Evolutionary conservation across 768 basidiomycete genomes (phyloP).

Genomic region (Amanita muscaria): DNA sequence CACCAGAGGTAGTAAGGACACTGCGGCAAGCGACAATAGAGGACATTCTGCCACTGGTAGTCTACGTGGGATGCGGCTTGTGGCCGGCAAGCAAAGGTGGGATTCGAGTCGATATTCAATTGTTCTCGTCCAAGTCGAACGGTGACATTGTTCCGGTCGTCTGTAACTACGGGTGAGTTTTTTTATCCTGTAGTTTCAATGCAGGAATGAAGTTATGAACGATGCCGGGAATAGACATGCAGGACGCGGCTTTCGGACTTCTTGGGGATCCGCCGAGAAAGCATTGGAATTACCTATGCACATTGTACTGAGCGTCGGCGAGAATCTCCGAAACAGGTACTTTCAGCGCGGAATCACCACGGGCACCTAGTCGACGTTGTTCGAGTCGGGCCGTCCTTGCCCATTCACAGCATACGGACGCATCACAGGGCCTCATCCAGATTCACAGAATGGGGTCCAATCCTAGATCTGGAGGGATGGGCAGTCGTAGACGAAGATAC

Average conservation of each 20-base stretch:
- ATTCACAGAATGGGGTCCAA: too few species aligned
- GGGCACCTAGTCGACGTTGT: too few species aligned
- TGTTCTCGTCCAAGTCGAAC: constrained; percentile 16
- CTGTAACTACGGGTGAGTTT: constrained; percentile 57
- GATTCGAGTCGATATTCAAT: constrained; percentile 42
- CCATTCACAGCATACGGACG: too few species aligned
- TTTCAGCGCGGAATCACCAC: too few species aligned
- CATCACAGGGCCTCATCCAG: too few species aligned
- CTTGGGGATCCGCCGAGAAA: too few species aligned
- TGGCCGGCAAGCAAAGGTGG: constrained; percentile 65
- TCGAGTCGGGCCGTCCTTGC: too few species aligned
- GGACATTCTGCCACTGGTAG: constrained; percentile 38
- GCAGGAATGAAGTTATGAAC: neutral
- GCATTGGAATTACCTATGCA: too few species aligned
- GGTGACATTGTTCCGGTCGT: constrained; percentile 38
- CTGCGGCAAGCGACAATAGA: constrained; percentile 38
- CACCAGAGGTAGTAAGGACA: constrained; percentile 42
- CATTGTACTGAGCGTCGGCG: too few species aligned
- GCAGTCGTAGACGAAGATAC: too few species aligned
- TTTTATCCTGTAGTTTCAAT: neutral
- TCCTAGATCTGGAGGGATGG: too few species aligned
- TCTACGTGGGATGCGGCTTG: constrained; percentile 51
- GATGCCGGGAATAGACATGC: constrained; percentile 30
- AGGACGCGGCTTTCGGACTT: constrained; percentile 48
- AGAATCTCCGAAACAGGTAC: too few species aligned